Evolutionary conservation across 176 grass and related monocot genomes (phyloP), one percentile per base, ranked within the genome.

Genomic region (Alloteropsis semialata): DNA sequence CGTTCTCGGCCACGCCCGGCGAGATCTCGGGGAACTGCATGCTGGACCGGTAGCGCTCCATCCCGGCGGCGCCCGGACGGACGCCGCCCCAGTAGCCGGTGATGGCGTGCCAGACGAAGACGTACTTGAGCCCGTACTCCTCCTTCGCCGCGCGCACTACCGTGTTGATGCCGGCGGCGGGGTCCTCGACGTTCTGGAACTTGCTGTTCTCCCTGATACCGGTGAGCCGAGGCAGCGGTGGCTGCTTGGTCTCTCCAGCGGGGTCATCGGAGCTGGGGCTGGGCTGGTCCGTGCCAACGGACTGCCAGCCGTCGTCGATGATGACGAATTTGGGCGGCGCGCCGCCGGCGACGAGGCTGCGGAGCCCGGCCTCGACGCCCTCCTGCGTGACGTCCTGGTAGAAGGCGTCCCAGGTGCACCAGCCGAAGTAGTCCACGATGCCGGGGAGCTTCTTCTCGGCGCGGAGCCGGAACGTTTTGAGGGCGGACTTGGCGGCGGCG

Each of bases 351-450:
- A 57, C 28, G 61, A 98, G 96, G 86, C 89, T 93, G 49, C 46
- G 76, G 28, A 95, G 91, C 14, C 96, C 96, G 58, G 89, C 86
- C 77, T 95, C 96, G 82, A 98, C 93, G 43, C 93, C 93, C 72
- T 98, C 90, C 85, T 98, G 89, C 2, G 89, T 93, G 55, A 98
- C 96, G 50, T 95, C 96, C 82, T 90, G 84, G 80, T 98, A 98
- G 80, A 98, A 98, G 0, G 96, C 96, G 87, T 98, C 96, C 96
- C 96, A 98, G 0, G 96, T 98, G 84, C 92, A 98, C 96, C 92
- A 98, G 19, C 96, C 96, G 80, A 98, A 95, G 91, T 88, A 95
- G 85, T 98, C 93, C 1, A 91, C 96, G 75, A 95, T 90, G 34
- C 92, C 90, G 0, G 96, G 96, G 24, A 93, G 90, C 89, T 93